These are phyloP conservation scores for Wickerhamomyces bovis DNA, from an alignment of 805 yeast species.

Conservation along the genomic window DNA sequence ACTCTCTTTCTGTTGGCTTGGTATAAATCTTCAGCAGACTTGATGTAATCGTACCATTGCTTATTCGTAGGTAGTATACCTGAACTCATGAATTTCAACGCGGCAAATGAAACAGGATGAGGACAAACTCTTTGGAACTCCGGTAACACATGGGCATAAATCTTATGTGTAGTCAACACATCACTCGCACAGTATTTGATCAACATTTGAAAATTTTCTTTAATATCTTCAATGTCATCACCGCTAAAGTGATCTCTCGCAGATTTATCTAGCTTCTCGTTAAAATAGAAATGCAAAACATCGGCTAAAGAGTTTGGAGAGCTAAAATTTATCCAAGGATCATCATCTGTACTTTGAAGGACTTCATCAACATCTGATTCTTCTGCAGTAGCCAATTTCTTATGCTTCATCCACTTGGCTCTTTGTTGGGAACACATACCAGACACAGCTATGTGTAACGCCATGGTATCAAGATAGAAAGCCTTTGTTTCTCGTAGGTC, in stretches of 20 bases:
- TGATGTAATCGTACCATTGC: slow-evolving; percentile 69
- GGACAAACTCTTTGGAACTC: slow-evolving; percentile 64
- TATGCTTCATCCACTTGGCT: slow-evolving; percentile 63
- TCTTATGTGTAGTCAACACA: slow-evolving; percentile 67
- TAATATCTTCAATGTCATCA: slow-evolving; percentile 46
- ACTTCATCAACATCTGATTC: slow-evolving; percentile 18
- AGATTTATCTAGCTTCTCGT: slow-evolving; percentile 57
- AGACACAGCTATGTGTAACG: slow-evolving; percentile 80
- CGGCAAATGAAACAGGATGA: slow-evolving; percentile 93
- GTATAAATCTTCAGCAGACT: slow-evolving; percentile 60
- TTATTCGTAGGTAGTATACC: slow-evolving; percentile 74
- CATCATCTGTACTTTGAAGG: slow-evolving; percentile 35
- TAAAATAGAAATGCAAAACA: slow-evolving; percentile 76
- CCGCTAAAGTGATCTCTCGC: slow-evolving; percentile 60
- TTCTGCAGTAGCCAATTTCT: slow-evolving; percentile 26
- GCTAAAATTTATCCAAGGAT: slow-evolving; percentile 83
- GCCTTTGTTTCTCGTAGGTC: slow-evolving; percentile 57
- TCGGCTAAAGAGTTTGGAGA: slow-evolving; percentile 74
- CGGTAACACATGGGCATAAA: slow-evolving; percentile 66
- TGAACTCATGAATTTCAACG: slow-evolving; percentile 65
- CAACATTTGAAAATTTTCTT: slow-evolving; percentile 50
- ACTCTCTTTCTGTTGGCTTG: slow-evolving; percentile 52
- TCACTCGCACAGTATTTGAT: slow-evolving; percentile 83
- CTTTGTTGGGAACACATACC: slow-evolving; percentile 94
- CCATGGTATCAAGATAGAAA: slow-evolving; percentile 86